phyloP scores from a whole-genome alignment of 2,329 filamentous ascomycete genomes.

The Thielaviopsis musarum region DNA sequence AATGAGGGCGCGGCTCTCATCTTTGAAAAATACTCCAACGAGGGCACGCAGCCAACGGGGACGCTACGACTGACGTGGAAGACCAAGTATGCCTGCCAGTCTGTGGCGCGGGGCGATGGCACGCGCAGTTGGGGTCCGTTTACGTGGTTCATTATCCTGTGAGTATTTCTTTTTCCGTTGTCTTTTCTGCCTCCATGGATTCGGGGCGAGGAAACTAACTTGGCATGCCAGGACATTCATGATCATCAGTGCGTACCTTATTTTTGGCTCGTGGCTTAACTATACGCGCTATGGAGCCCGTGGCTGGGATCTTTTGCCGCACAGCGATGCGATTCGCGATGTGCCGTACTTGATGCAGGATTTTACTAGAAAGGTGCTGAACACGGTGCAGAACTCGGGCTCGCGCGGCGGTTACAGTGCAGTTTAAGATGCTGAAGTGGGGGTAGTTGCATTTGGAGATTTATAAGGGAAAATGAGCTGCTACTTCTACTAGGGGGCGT shows the following conservation, averaged over 20 bases:
- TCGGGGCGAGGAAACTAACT: slow-evolving; percentile 14
- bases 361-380: slow-evolving; percentile 62
- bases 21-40: slow-evolving; percentile 55
- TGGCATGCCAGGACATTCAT: slow-evolving; percentile 55
- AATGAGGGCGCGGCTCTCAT: slow-evolving; percentile 47
- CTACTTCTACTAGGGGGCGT: neutral
- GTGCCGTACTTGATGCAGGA: slow-evolving; percentile 86
- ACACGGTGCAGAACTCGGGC: slow-evolving; percentile 68
- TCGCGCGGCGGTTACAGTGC: slow-evolving; percentile 87
- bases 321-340: slow-evolving; percentile 82
- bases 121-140: slow-evolving; percentile 75
- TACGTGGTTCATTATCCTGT: slow-evolving; percentile 93
- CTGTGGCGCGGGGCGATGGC: slow-evolving; percentile 28
- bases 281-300: slow-evolving; percentile 92
- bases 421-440: slow-evolving; percentile 37
- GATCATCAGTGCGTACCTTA: slow-evolving; percentile 71
- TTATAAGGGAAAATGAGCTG: neutral
- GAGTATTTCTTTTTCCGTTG: slow-evolving; percentile 23
- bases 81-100: slow-evolving; percentile 75
- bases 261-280: slow-evolving; percentile 97
- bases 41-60: slow-evolving; percentile 37
- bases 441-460: neutral
- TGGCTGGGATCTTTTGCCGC: slow-evolving; percentile 87
- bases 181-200: no score
- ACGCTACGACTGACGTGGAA: slow-evolving; percentile 67